Base-by-base conservation (phyloP, 176 grass and related monocot species). In the Oryza glumipatula region DNA sequence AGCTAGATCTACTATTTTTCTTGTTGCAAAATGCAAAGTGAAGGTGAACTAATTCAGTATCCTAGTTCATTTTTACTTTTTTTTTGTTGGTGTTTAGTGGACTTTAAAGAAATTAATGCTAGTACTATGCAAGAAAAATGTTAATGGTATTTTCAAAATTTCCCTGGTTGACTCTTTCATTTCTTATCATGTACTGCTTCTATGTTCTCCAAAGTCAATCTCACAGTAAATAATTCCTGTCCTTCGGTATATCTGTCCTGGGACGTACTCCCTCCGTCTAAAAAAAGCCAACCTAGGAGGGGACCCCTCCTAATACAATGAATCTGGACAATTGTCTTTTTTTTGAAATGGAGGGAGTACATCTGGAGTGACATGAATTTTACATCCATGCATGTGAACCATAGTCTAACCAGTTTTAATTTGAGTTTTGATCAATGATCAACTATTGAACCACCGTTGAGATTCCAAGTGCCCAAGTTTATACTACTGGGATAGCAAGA, bases 361-460 rank as follows among this genome's bases (percentile, higher is more conserved):
- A 32, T 32, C 30, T 32, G 2, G 30, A 32, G 30, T 32, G 30
- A 28, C n/a, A 76, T 38, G 19, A 74, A 11, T 85, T 70, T 70
- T 67, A 71, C 7, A 6, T 85, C 36, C 23, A 38, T n/a, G 65
- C 28, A 69, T 56, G 6, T 58, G 54, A 70, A 45, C 9, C 33
- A 3, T 68, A 16, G 38, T 61, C 24, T 19, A 75, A 19, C 48
- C 1, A 0, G 9, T 70, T 32, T 32, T 32, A 32, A 32, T 32
- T 32, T 32, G 30, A 32, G 30, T 32, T 35, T 52, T 2, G 58
- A 63, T 23, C 9, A 22, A 22, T 63, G 58, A 63, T 4, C 43
- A 80, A 49, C 41, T 49, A 74, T 33, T 68, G 43, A 56, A 78
- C 21, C 64, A 46, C 15, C 66, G 26, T 79, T 67, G 23, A 39